Base-by-base conservation (phyloP, 2,329 filamentous ascomycete species). In the Aspergillus sp. region DNA sequence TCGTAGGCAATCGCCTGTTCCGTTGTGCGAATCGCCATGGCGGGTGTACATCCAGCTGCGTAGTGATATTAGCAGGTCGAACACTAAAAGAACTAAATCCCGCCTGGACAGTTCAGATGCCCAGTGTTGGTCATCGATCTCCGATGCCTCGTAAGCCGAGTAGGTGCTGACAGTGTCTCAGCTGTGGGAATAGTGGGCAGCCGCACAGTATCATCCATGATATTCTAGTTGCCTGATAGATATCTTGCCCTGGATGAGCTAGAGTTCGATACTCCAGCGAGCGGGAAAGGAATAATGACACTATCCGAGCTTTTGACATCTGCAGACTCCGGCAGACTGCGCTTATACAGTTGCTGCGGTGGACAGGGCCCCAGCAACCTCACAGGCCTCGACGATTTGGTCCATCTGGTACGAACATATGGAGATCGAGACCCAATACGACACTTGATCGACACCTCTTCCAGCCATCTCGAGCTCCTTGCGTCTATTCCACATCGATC, bases 1-100 rank as follows among this genome's bases (percentile, higher is more conserved):
- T 47, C 31, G 14, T 48, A 46, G 21, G 45, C 53, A n/a, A 55
- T 50, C 19, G 47, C 47, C 27, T 33, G 47, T 39, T 50, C 47
- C 31, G 23, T 40, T 11, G 47, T 27, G n/a, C 15, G 47, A 7
- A 50, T 39, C 2, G 31, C 17, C 47, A 50, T 50, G 11, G 15
- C 27, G 17, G 11, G 2, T 39, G 12, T 47, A 15, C 14, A 15
- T 17, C 15, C n/a, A 33, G n/a, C 8, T 17, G 44, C 17, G 21
- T 21, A 33, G 45, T 9, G 45, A 9, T 47, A 37, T 15, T 3
- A 37, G 33, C 33, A 37, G 4, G 14, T 14, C 33, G 33, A 37
- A 2, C 11, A 12, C 33, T 15, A 14, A 15, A 37, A 37, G 33
- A 37, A 15, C 33, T 14, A 12, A 12, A 37, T 1, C 14, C 6